Evolutionary conservation across 495 filamentous ascomycete species (phyloP).

Genomic region (Talaromyces ruber): DNA sequence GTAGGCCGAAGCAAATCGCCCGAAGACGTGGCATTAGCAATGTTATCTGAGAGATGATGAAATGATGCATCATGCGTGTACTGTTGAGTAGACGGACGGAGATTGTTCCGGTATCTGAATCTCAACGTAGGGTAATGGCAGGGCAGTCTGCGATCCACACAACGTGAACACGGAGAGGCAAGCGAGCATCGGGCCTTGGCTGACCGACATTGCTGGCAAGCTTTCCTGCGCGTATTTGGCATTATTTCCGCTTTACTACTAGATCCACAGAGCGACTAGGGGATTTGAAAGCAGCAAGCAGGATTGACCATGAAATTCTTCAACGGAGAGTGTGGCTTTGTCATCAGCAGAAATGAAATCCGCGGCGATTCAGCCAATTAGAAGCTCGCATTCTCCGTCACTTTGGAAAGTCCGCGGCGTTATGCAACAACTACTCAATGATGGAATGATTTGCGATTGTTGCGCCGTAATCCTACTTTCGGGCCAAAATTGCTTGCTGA

Average conservation of each 20-base stretch:
- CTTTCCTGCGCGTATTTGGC: background rate
- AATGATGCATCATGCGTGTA: background rate
- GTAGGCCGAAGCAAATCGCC: background rate
- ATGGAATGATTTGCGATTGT: no score
- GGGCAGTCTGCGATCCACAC: background rate
- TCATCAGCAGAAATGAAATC: background rate
- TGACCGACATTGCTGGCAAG: background rate
- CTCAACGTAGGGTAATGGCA: background rate
- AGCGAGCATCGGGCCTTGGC: background rate
- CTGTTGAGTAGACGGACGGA: background rate
- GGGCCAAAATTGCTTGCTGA: background rate
- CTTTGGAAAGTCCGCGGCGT: background rate
- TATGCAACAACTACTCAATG: background rate
- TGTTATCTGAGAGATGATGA: background rate
- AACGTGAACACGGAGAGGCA: background rate
- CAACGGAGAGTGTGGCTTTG: background rate
- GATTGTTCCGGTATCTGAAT: background rate
- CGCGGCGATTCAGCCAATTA: constrained; percentile 1
- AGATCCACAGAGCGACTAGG: background rate
- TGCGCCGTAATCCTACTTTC: no score
- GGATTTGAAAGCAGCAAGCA: background rate
- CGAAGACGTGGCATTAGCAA: background rate
- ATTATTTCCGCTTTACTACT: background rate
- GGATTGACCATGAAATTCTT: background rate
- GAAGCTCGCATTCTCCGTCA: background rate